Evolutionary conservation across 73 alveolate species (phyloP), one percentile per base, ranked within the genome.

Genomic region (Paramecium biaurelia): DNA sequence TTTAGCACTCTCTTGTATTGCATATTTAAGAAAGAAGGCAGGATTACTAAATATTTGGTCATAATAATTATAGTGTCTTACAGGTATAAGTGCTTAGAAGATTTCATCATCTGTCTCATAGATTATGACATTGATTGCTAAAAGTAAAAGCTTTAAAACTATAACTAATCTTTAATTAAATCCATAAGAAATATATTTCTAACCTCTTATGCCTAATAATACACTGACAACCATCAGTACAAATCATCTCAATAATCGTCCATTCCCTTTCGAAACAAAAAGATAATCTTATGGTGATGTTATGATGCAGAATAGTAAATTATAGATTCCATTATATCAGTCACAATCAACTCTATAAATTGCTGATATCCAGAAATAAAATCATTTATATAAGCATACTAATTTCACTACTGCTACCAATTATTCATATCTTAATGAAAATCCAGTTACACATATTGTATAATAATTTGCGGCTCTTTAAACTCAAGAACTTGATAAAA

Each of bases 41-140:
- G 90, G 90, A 21, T 10, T 79, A 11, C 23, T 79, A 43, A 79
- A 38, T 45, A 42, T 79, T 6, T 79, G 90, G 90, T 45, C 90
- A 42, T 79, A 38, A 18, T 21, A 79, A 79, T 41, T 79, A 23
- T 9, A 79, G 23, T 9, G 35, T 43, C 11, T 79, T 18, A 79
- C 72, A 43, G 74, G 56, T 20, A 34, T 79, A 47, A 21, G 74
- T 23, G 72, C 90, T 7, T 45, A 74, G 67, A 79, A 79, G 34
- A 24, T 79, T 12, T 79, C 90, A 42, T 38, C 70, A 5, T 37
- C 90, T 20, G 90, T 79, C 5, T 79, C 90, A 12, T 43, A 79
- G n/a, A 79, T 79, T n/a, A 79, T 79, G 90, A 79, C 90, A 24
- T 12, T 79, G 14, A 79, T 79, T 32, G 90, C 76, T 20, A 79